These are phyloP conservation scores for Pyrenophora graminea DNA, from an alignment of 2,329 filamentous ascomycete species.

Conservation along the genomic window DNA sequence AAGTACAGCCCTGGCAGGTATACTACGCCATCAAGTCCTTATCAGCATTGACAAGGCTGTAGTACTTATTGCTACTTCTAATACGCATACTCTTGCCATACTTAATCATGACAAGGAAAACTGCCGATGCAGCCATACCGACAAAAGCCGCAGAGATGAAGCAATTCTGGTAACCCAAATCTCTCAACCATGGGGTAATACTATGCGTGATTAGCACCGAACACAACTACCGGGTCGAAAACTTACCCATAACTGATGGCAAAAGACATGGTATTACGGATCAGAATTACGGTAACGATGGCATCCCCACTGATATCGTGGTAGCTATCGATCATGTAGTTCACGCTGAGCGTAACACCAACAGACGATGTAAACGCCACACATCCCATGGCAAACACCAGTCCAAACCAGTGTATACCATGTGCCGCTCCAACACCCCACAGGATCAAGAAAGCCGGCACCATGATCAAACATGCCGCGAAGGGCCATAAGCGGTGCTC, in stretches of 20 bases:
- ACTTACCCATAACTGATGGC: slow-evolving; percentile 54
- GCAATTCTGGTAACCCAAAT: slow-evolving; percentile 50
- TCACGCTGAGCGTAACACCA: slow-evolving; percentile 50
- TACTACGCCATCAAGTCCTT: slow-evolving; percentile 1
- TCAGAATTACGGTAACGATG: slow-evolving; percentile 56
- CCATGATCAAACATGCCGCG: slow-evolving; percentile 46
- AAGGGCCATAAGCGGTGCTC: slow-evolving; percentile 51
- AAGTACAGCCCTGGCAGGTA: too few species aligned
- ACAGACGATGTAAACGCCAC: slow-evolving; percentile 35
- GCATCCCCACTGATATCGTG: slow-evolving; percentile 55
- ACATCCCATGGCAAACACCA: slow-evolving; percentile 54
- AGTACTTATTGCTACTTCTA: slow-evolving; percentile 36
- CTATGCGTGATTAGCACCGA: slow-evolving; percentile 7
- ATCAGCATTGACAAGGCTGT: slow-evolving; percentile 35
- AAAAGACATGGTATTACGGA: slow-evolving; percentile 57
- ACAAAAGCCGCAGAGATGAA: slow-evolving; percentile 52
- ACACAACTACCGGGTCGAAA: neutral
- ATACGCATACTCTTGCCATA: slow-evolving; percentile 52
- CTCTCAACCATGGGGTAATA: slow-evolving; percentile 51
- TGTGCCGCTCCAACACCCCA: slow-evolving; percentile 59
- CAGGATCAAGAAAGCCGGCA: slow-evolving; percentile 52
- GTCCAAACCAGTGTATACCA: slow-evolving; percentile 55
- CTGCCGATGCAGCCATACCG: slow-evolving; percentile 48
- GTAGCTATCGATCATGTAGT: slow-evolving; percentile 57
- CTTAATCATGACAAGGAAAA: slow-evolving; percentile 52